A percentile compares a stretch with the other conserved stretches of the same genome.
Evolutionary conservation across 2,329 filamentous ascomycete genomes (phyloP).

Genomic region (Massarina eburnea): DNA sequence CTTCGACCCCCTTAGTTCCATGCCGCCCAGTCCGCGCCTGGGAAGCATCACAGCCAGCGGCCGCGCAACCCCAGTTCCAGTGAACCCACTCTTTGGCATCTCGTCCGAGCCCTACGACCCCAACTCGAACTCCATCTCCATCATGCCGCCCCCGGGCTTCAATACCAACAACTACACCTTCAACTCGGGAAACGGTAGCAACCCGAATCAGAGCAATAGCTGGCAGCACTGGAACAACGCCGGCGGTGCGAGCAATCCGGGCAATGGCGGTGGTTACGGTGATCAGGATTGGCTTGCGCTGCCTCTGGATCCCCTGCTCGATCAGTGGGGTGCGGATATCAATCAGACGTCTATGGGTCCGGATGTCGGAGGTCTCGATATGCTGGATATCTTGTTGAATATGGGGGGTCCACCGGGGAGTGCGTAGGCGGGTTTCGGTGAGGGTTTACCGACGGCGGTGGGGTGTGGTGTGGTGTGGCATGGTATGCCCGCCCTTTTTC

Average conservation of each 20-base stretch:
- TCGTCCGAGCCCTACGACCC: conserved; percentile 49
- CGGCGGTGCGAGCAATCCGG: conserved; percentile 8
- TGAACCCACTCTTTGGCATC: conserved; percentile 47
- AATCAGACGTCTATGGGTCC: conserved; percentile 59
- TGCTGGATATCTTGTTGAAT: conserved; percentile 51
- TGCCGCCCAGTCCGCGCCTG: conserved; percentile 29
- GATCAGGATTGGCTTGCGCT: conserved; percentile 62
- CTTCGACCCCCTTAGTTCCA: conserved; percentile 17
- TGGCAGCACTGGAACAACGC: conserved; percentile 21
- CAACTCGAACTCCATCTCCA: conserved; percentile 44
- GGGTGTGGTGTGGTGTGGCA: too few relatives aligned
- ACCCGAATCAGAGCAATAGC: conserved; percentile 10
- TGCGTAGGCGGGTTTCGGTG: too few relatives aligned
- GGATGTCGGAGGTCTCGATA: conserved; percentile 63
- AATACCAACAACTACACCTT: conserved; percentile 20
- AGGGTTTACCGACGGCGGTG: too few relatives aligned
- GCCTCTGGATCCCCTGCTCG: conserved; percentile 62
- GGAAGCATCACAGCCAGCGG: conserved; percentile 29
- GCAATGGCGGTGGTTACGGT: conserved; percentile 9
- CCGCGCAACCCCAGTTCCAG: conserved; percentile 34
- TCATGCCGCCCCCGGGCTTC: conserved; percentile 53
- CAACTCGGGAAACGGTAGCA: conserved; percentile 14
- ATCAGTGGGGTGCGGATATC: conserved; percentile 60
- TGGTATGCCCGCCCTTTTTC: too few relatives aligned
- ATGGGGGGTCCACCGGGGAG: conserved; percentile 29